Base-by-base conservation (phyloP, 2,329 filamentous ascomycete species). In the Pseudonectria buxi region DNA sequence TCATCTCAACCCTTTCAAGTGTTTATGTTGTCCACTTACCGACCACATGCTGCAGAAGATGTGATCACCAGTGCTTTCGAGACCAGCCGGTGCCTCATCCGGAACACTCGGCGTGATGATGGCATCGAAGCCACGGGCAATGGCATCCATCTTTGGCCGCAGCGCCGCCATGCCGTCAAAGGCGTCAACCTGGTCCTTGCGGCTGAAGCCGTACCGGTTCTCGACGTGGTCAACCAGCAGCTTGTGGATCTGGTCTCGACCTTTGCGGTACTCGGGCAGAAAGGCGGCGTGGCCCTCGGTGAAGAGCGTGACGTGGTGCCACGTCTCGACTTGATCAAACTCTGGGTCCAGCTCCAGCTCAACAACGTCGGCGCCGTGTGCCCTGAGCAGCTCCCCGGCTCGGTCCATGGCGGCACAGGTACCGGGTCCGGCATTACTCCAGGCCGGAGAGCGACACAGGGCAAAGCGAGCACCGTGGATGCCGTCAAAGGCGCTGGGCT, bases 71-170 rank as follows among this genome's bases (percentile, higher is more conserved):
- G 77, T 83, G 33, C 54, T 66, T 4, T 61, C 62, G 0, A 54
- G 32, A 0, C 77, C 78, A 1, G 67, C 37, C 0, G 78, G 76
- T 0, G 78, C 78, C 44, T 78, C 77, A 36, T 78, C 79, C 0
- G 68, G 48, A 0, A 71, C 73, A 45, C 76, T 80, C 0, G 78
- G 78, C 0, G 68, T 71, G 9, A 83, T 44, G 0, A 82, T 62
- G 0, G 72, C 74, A 11, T 64, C 68, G 39, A 78, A 82, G 12
- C 56, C 50, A 1, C 56, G 55, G 0, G 68, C 64, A 4, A 81
- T 63, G 2, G 54, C 58, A 45, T 83, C 78, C 4, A 75, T 66
- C 13, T 65, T 59, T 0, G 76, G 74, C 22, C 78, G 58, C 12
- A 77, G 57, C 1, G 62, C 61, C 0, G 75, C 72, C 13, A 75